Percentiles rank a stretch among this genome's conserved stretches.
Conservation (phyloP, 306 rosid genomes). For the Astragalus glycyphyllos region DNA sequence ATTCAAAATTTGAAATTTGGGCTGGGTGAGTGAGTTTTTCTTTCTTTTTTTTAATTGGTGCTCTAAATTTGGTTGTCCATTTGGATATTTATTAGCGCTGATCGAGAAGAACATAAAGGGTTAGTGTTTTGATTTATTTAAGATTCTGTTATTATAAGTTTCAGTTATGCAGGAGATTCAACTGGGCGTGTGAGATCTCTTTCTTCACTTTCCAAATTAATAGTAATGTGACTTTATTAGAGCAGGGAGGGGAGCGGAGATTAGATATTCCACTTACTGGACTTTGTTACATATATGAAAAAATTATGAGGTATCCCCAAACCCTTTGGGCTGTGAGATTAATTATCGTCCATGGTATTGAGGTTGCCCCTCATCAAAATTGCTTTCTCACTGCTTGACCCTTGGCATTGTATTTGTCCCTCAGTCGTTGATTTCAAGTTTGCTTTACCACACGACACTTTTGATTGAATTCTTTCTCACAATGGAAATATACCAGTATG, state of each 20-base stretch:
- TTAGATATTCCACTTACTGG: slow-evolving; percentile 17
- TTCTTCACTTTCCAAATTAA: slow-evolving; percentile 8
- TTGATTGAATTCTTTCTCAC: slow-evolving; percentile 3
- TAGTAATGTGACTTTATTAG: not conserved
- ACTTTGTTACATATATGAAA: not conserved
- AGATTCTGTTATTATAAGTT: not conserved
- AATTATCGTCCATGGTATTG: not conserved
- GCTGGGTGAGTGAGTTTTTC: not conserved
- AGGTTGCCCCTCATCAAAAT: no score
- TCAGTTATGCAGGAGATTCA: slow-evolving; percentile 16
- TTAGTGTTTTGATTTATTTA: slow-evolving; percentile 18
- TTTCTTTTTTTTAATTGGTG: no score
- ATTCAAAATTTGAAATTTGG: slow-evolving; percentile 38
- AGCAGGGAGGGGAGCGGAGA: not conserved
- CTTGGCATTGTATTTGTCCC: not conserved
- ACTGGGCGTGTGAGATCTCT: slow-evolving; percentile 32
- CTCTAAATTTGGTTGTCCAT: slow-evolving; percentile 7
- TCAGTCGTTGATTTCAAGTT: not conserved
- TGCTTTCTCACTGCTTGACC: not conserved
- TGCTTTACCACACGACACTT: not conserved
- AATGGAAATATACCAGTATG: slow-evolving; percentile 26
- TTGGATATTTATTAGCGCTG: not conserved
- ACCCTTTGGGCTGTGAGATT: no score
- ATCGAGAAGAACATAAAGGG: slow-evolving; percentile 12
- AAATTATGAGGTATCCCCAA: no score